Evolutionary conservation across 345 rosid genomes (phyloP), one percentile per base, ranked within the genome.

Genomic region (Melastoma malabathricum): DNA sequence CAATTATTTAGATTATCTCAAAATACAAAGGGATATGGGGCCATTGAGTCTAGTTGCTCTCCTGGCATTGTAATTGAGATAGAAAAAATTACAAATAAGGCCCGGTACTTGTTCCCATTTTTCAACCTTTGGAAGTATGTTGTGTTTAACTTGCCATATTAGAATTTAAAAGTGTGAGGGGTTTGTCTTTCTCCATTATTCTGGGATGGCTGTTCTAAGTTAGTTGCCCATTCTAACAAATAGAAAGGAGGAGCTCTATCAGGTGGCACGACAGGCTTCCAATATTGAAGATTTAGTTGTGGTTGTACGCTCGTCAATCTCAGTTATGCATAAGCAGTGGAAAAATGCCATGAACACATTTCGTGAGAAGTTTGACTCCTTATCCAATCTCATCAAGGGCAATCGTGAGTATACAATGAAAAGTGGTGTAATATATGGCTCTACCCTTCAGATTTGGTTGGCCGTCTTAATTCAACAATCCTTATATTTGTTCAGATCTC

Each of bases 231-330:
- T 31, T 23, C 50, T 59, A 15, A 3, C n/a, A 56, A 67, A 60
- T 52, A 90, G 96, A 75, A 84, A 90, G 71, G 71, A 75, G 67
- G 96, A 90, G 67, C 89, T 84, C 59, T 94, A 90, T 72, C 98
- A 86, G 76, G 80, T 90, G 59, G 94, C 98, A 55, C 82, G 72
- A 59, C 96, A 90, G 70, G 94, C 96, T 62, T 86, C 94, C 38
- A 75, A 80, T 63, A 80, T 90, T 49, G 85, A 84, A 57, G 86
- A 90, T 66, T 71, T 90, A 68, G 81, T 73, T 66, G 92, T 82
- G 68, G 94, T 90, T 64, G 64, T 84, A 44, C 73, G 77, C 44
- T 65, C 75, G 54, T 90, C 98, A 31, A 49, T 84, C 43, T 78
- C 87, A 56, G 82, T 90, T 50, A 82, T 90, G 89, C 61, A 58